Percentiles rank a stretch among this genome's conserved stretches.
phyloP scores from a whole-genome alignment of 352 stramenopile genomes.

The Thalassiosira exigua region DNA sequence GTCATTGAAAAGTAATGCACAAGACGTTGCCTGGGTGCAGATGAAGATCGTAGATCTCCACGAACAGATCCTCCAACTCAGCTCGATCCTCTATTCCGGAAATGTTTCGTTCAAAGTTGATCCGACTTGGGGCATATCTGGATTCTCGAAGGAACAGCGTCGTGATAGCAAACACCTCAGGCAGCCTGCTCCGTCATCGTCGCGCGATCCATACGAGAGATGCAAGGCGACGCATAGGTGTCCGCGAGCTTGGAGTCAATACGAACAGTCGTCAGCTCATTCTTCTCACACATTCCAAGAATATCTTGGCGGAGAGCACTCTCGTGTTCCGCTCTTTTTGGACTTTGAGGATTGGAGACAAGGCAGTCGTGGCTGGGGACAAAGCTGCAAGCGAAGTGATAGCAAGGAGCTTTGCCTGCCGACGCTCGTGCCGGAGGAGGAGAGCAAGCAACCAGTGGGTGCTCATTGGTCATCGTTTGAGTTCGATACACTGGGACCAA shows the following conservation, averaged over 20 bases:
- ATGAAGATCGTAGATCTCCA: constrained; percentile 59
- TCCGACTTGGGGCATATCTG: constrained; percentile 80
- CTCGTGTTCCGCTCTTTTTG: constrained; percentile 87
- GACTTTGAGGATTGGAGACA: constrained; percentile 96
- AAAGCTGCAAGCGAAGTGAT: constrained; percentile 53
- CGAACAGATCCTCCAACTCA: constrained; percentile 64
- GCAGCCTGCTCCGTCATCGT: constrained; percentile 39
- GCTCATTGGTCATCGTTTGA: constrained; percentile 85
- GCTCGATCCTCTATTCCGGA: constrained; percentile 70
- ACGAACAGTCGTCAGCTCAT: constrained; percentile 85
- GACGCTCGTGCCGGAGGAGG: constrained; percentile 2
- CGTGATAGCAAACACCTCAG: constrained; percentile 44
- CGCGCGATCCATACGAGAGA: constrained; percentile 87
- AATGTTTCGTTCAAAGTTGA: constrained; percentile 82
- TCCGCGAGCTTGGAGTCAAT: constrained; percentile 87
- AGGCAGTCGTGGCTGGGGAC: constrained; percentile 85
- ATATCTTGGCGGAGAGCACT: constrained; percentile 87
- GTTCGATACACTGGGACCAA: constrained; percentile 74
- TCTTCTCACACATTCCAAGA: constrained; percentile 86
- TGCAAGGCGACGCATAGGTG: constrained; percentile 95
- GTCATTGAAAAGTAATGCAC: constrained; percentile 20
- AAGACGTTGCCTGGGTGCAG: constrained; percentile 43
- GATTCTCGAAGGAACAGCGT: constrained; percentile 32
- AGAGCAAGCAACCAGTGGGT: constrained; percentile 38
- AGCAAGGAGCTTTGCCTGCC: constrained; percentile 42